A percentile compares a stretch with the other conserved stretches of the same genome.
phyloP scores from a whole-genome alignment of 1,139 yeast species.

The Hanseniaspora gamundiae region DNA sequence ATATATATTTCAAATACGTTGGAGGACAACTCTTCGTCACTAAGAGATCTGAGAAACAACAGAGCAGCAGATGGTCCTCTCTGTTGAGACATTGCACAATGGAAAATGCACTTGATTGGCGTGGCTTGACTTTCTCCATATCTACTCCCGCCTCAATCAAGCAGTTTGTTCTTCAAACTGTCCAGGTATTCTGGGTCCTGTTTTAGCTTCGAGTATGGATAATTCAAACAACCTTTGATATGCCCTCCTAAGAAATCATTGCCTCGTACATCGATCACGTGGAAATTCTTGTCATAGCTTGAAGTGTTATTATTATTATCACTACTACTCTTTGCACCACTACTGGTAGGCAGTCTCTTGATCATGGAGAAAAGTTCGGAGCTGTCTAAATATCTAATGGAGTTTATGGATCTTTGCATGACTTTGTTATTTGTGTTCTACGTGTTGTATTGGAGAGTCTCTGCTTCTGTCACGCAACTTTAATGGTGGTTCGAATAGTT shows the following conservation, averaged over 20 bases:
- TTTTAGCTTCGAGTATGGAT: constrained; percentile 14
- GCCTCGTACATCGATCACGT: constrained; percentile 80
- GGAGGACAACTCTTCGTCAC: constrained; percentile 23
- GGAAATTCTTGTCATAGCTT: too few species aligned
- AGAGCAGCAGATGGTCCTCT: constrained; percentile 82
- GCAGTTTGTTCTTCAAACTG: constrained; percentile 45
- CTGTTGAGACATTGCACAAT: constrained; percentile 81
- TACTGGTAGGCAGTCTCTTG: too few species aligned
- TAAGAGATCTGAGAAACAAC: constrained; percentile 44
- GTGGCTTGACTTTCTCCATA: constrained; percentile 25
- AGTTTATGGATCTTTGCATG: constrained; percentile 13
- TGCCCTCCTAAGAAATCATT: constrained; percentile 55
- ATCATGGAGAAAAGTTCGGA: constrained; percentile 19
- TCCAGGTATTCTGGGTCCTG: constrained; percentile 55
- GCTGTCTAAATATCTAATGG: constrained; percentile 19
- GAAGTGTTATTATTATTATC: too few species aligned
- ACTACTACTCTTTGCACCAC: not conserved
- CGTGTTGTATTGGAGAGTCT: not conserved
- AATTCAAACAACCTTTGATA: constrained; percentile 17
- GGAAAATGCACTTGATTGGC: constrained; percentile 57
- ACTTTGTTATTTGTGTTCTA: not conserved
- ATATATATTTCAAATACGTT: constrained; percentile 49
- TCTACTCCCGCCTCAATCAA: constrained; percentile 28
- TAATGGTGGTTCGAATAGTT: too few species aligned
- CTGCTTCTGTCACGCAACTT: too few species aligned